Base-by-base conservation (phyloP, 371 early-diverging fungal genomes). In the Mortierella sp. region DNA sequence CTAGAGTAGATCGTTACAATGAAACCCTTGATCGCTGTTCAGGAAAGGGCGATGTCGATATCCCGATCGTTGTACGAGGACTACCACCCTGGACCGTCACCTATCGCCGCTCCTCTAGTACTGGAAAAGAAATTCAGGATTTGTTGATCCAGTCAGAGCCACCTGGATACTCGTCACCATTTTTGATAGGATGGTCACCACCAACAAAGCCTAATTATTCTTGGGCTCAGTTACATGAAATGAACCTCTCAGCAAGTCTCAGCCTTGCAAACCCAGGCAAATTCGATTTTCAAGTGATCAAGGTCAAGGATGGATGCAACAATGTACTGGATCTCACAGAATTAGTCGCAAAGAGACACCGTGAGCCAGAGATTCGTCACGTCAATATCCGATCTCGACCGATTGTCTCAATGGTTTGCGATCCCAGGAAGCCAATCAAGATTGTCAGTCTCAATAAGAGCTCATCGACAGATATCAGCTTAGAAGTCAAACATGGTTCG, bases 41-140 rank as follows among this genome's bases (percentile, higher is more conserved):
- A 44, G 71, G 71, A 44, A 75, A 75, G 61, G 76, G 76, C 19
- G 67, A 71, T 52, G 71, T 67, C 21, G 76, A 75, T 7, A 50
- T 75, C 12, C 76, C 76, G 1, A 71, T 75, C 43, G 50, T 56
- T 47, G 76, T 70, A 0, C 59, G 67, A 30, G 76, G 76, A 19
- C 55, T 75, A 19, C 76, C 76, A 7, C 76, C 76, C 48, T 75
- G 76, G 76, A 62, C 67, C 0, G 71, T 75, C 14, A 71, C 71
- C 3, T 75, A 75, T 52, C 66, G 56, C 23, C 76, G 76, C 30
- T 50, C 60, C 15, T 57, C 66, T 5, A 45, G 28, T 37, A 58
- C 28, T 43, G 53, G 23, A 2, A 68, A 66, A 9, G 71, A 64
- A 37, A 60, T 56, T 1, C 76, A 75, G 57, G 71, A 75, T 0